A percentile compares a stretch with the other conserved stretches of the same genome.
phyloP scores from a whole-genome alignment of 1,284 basidiomycete genomes.

The Ustilago loliicola region DNA sequence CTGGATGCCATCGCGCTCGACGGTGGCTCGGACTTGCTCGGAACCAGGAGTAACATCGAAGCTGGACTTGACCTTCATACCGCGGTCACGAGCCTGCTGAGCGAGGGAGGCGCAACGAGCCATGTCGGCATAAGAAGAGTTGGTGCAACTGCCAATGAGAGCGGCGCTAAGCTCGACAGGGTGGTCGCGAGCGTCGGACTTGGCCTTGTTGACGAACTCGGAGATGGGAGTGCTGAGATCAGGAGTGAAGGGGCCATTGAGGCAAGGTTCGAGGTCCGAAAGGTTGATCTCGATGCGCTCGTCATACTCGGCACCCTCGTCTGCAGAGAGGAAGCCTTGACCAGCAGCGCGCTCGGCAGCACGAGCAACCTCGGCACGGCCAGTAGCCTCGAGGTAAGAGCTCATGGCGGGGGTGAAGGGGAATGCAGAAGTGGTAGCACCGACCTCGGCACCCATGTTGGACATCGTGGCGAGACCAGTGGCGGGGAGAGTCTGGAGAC shows the following conservation, averaged over 20 bases:
- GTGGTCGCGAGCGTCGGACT: constrained; percentile 86
- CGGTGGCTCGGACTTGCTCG: constrained; percentile 96
- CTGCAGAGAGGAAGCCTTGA: constrained; percentile 83
- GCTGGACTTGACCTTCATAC: constrained; percentile 86
- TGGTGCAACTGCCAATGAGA: constrained; percentile 97
- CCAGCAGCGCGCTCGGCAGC: constrained; percentile 88
- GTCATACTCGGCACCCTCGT: constrained; percentile 93
- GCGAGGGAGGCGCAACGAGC: constrained; percentile 91
- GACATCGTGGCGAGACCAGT: constrained; percentile 95
- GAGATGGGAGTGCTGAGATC: constrained; percentile 97
- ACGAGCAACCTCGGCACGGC: constrained; percentile 85
- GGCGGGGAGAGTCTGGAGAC: constrained; percentile 89
- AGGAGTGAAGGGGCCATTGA: constrained; percentile 97
- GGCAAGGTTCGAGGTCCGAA: constrained; percentile 88
- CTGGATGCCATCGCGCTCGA: constrained; percentile 92
- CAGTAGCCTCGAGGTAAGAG: constrained; percentile 89
- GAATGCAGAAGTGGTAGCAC: constrained; percentile 97
- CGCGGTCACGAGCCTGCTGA: constrained; percentile 85
- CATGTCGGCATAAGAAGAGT: constrained; percentile 75
- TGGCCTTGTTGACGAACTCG: constrained; percentile 84
- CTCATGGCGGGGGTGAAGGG: constrained; percentile 90
- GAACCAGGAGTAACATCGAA: constrained; percentile 98
- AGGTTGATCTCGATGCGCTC: constrained; percentile 95
- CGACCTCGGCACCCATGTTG: constrained; percentile 99
- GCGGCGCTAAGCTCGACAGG: constrained; percentile 83